Percentiles rank a stretch among this genome's conserved stretches.
Evolutionary conservation across 2,329 filamentous ascomycete genomes (phyloP).

Genomic region (Phyllosticta citribraziliensis): DNA sequence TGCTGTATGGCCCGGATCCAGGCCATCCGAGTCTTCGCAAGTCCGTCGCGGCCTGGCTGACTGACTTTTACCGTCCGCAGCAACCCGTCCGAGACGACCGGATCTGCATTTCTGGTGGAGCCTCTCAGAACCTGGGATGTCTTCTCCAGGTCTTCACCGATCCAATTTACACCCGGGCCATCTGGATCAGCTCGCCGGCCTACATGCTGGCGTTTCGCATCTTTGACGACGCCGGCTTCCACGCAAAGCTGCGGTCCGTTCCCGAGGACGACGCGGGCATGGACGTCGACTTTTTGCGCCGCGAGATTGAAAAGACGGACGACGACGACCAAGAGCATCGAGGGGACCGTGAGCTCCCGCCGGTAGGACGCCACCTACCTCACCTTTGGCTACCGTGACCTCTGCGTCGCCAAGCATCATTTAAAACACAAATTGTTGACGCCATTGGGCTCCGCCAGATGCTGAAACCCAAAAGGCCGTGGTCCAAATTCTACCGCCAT

Average conservation of each 20-base stretch:
- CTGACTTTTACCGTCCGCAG: constrained; percentile 45
- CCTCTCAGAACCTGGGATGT: constrained; percentile 71
- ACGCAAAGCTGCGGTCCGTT: constrained; percentile 54
- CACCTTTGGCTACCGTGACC: neutral
- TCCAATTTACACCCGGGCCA: constrained; percentile 58
- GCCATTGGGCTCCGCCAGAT: constrained; percentile 24
- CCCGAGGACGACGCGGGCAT: constrained; percentile 72
- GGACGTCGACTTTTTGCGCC: constrained; percentile 53
- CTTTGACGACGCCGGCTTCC: constrained; percentile 71
- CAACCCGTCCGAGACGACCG: constrained; percentile 43
- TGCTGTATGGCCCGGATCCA: constrained; percentile 70
- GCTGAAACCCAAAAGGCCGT: constrained; percentile 48
- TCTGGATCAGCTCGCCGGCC: constrained; percentile 75
- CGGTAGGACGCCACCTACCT: constrained; percentile 28
- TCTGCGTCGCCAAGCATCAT: neutral
- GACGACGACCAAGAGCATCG: constrained; percentile 34
- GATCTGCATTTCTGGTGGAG: constrained; percentile 76
- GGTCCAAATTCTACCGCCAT: constrained; percentile 74
- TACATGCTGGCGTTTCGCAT: constrained; percentile 82
- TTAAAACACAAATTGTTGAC: constrained; percentile 2
- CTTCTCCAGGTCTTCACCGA: constrained; percentile 74
- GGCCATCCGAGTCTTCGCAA: constrained; percentile 63
- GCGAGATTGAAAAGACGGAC: constrained; percentile 42
- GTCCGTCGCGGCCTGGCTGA: constrained; percentile 62
- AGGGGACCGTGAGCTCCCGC: constrained; percentile 28